Base-by-base conservation (phyloP, 257 asterid species). In the Solanum etuberosum region DNA sequence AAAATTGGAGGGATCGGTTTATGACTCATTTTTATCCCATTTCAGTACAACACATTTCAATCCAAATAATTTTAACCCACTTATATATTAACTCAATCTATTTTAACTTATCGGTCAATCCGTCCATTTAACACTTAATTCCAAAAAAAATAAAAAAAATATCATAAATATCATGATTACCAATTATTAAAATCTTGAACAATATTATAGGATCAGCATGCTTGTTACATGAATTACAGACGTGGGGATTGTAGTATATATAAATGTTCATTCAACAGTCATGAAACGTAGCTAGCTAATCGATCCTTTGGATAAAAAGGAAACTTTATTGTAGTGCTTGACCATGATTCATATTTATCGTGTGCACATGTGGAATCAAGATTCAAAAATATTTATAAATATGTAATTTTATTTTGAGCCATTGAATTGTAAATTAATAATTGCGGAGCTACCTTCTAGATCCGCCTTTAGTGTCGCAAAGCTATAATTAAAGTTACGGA, bases 381-480 rank as follows among this genome's bases (percentile, higher is more conserved):
- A 15, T 31, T 70, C 9, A 16, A 31, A 25, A 2, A 20, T 18
- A 7, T 61, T 23, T 57, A 63, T 25, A 5, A 11, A 6, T n/a
- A n/a, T 11, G 0, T n/a, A 0, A 0, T 63, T 61, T 11, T 1
- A 10, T n/a, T 63, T 10, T 2, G 0, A 63, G 7, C n/a, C 0
- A n/a, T 57, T 63, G 9, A 21, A 61, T 61, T 61, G 0, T 61
- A 23, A 23, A 61, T 4, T 59, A 21, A 61, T 61, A 23, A 48
- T 48, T 0, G 21, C 3, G 6, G 59, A 48, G 21, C 59, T 48
- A 48, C 3, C 59, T 48, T 48, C 21, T 48, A 63, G 18, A 63
- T 63, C 0, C 0, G 32, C 1, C 8, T 2, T 5, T n/a, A 12
- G 15, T 70, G 15, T 70, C 3, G 13, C 6, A 3, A 5, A 70